Conservation (phyloP, 352 stramenopile genomes). For the Thraustotheca clavata region DNA sequence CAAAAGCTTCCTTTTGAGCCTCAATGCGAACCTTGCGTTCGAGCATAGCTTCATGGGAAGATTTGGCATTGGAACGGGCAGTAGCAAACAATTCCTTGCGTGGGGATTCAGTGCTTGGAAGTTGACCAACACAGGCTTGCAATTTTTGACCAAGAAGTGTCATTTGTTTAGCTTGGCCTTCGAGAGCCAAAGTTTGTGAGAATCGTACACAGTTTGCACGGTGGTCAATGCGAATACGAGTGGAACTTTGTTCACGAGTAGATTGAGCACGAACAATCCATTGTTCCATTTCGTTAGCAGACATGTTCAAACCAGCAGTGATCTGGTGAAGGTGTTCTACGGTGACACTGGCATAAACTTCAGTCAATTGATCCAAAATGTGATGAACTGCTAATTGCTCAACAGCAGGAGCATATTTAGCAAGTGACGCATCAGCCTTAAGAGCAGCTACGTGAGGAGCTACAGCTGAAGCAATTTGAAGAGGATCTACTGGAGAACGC, state of each 20-base stretch:
- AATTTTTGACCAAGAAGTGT: constrained; percentile 61
- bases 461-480: constrained; percentile 71
- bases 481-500: constrained; percentile 55
- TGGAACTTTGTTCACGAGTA: constrained; percentile 39
- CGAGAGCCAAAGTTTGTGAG: constrained; percentile 66
- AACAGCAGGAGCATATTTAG: constrained; percentile 50
- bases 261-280: constrained; percentile 77
- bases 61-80: constrained; percentile 50
- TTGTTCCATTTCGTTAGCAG: constrained; percentile 76
- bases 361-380: constrained; percentile 78
- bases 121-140: constrained; percentile 39
- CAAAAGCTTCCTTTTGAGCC: constrained; percentile 94
- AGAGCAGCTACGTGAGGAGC: constrained; percentile 42
- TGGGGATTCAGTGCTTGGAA: constrained; percentile 23
- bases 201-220: constrained; percentile 78
- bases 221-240: constrained; percentile 80
- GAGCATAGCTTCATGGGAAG: constrained; percentile 82
- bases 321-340: constrained; percentile 82
- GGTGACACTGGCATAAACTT: constrained; percentile 82
- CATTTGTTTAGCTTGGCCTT: constrained; percentile 69
- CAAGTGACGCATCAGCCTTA: constrained; percentile 28
- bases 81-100: constrained; percentile 58
- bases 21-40: constrained; percentile 93
- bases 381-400: constrained; percentile 65
- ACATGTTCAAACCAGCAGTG: constrained; percentile 65